Evolutionary conservation across 352 stramenopile genomes (phyloP).

Genomic region (Phytophthora cajani): DNA sequence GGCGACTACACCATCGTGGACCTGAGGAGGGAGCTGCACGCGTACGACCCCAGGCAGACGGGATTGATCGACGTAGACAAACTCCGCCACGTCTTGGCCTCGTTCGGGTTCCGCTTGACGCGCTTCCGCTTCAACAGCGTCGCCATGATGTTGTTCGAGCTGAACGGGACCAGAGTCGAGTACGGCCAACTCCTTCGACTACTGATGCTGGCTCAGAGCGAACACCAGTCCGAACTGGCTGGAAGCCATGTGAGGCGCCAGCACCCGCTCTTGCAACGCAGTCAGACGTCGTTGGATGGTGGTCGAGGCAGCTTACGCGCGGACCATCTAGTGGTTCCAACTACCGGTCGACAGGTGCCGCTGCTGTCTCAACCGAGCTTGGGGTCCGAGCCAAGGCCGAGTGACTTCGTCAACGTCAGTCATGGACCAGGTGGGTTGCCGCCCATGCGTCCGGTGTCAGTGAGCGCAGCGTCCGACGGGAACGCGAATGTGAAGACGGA

Average conservation of each 20-base stretch:
- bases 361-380: constrained; percentile 25
- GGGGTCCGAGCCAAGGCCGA: constrained; percentile 30
- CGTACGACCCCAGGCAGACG: constrained; percentile 31
- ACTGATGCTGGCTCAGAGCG: constrained; percentile 33
- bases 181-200: constrained; percentile 54
- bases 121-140: constrained; percentile 67
- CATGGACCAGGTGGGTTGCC: constrained; percentile 4
- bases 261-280: constrained; percentile 27
- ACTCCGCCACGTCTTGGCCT: constrained; percentile 44
- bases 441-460: constrained; percentile 11
- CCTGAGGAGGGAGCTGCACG: constrained; percentile 35
- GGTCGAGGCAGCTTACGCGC: neutral
- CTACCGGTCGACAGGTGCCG: constrained; percentile 17
- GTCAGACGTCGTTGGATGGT: constrained; percentile 15
- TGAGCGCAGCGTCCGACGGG: constrained; percentile 6
- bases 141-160: constrained; percentile 52
- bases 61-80: constrained; percentile 51
- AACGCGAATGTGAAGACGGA: constrained; percentile 7
- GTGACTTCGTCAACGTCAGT: constrained; percentile 28
- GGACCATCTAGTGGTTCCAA: constrained; percentile 2
- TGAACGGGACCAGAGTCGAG: constrained; percentile 45
- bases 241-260: constrained; percentile 12
- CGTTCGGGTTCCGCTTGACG: constrained; percentile 53
- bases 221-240: constrained; percentile 11
- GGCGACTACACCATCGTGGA: constrained; percentile 29